phyloP scores from a whole-genome alignment of 441 rosid genomes.

The Melianthus villosus region DNA sequence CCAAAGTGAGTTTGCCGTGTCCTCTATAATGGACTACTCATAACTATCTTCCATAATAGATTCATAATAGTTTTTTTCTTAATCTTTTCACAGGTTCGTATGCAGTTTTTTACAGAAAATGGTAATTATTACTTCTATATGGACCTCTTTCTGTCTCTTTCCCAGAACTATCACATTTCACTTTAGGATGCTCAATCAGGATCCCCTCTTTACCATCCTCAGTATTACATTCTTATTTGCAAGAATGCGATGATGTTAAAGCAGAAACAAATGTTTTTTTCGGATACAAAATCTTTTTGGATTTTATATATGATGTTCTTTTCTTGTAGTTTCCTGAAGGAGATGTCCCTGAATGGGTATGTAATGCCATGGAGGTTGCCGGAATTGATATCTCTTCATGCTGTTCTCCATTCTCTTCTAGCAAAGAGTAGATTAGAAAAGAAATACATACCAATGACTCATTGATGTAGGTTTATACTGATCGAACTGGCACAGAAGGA shows the following conservation, averaged over 20 bases:
- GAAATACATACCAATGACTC: too few species aligned
- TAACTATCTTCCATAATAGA: background rate
- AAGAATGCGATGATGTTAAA: too few species aligned
- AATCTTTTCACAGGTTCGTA: constrained; percentile 40
- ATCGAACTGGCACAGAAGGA: too few species aligned
- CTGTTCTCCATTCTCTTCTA: constrained; percentile 16
- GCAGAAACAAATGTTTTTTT: too few species aligned
- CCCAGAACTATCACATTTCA: too few species aligned
- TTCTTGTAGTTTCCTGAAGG: constrained; percentile 52
- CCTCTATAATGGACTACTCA: background rate
- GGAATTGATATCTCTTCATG: constrained; percentile 50
- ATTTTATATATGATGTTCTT: constrained; percentile 4
- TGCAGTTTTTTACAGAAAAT: constrained; percentile 48
- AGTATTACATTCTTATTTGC: too few species aligned
- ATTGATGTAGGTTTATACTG: too few species aligned
- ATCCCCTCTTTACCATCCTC: background rate
- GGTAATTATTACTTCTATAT: constrained; percentile 23
- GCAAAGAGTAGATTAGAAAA: too few species aligned
- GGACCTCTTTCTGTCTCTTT: background rate
- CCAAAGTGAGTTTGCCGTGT: constrained; percentile 32
- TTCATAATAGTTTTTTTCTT: background rate
- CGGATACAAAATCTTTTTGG: too few species aligned
- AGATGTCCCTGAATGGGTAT: constrained; percentile 60
- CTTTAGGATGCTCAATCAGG: too few species aligned
- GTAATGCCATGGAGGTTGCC: constrained; percentile 78